A percentile compares a stretch with the other conserved stretches of the same genome.
Evolutionary conservation across 257 asterid genomes (phyloP).

Genomic region (Perilla frutescens): DNA sequence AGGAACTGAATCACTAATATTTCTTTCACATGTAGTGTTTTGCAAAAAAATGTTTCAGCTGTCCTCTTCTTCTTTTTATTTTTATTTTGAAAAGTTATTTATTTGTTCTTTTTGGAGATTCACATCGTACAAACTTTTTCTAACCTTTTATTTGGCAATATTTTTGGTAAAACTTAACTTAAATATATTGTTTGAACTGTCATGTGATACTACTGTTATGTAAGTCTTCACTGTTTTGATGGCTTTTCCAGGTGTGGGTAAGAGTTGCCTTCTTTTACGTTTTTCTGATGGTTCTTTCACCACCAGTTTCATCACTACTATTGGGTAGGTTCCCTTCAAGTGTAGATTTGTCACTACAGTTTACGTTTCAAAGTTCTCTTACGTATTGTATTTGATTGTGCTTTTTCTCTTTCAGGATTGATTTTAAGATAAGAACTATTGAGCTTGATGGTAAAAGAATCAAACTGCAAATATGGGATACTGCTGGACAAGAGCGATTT

Average conservation of each 20-base stretch:
- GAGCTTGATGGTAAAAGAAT: constrained; percentile 73
- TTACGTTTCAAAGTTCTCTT: not conserved
- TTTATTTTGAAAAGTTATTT: no score
- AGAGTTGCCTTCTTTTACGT: constrained; percentile 98
- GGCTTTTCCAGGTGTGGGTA: constrained; percentile 78
- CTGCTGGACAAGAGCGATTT: constrained; percentile 76
- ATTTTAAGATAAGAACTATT: constrained; percentile 69
- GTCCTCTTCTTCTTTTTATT: not conserved
- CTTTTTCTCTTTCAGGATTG: constrained; percentile 51
- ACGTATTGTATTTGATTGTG: constrained; percentile 22
- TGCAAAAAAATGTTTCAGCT: constrained; percentile 1
- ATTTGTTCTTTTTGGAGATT: not conserved
- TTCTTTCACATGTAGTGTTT: not conserved
- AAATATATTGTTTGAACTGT: not conserved
- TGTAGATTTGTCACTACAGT: not conserved
- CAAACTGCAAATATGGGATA: constrained; percentile 74
- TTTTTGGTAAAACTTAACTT: constrained; percentile 11
- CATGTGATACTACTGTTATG: not conserved
- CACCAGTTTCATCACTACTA: constrained; percentile 93
- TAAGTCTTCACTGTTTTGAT: constrained; percentile 39
- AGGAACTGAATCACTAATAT: not conserved
- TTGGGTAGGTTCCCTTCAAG: constrained; percentile 53
- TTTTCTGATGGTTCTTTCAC: constrained; percentile 99
- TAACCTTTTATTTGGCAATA: not conserved
- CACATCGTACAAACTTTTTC: not conserved